Conservation (phyloP, 2,329 filamentous ascomycete genomes). For the Keithomyces neogunnii region DNA sequence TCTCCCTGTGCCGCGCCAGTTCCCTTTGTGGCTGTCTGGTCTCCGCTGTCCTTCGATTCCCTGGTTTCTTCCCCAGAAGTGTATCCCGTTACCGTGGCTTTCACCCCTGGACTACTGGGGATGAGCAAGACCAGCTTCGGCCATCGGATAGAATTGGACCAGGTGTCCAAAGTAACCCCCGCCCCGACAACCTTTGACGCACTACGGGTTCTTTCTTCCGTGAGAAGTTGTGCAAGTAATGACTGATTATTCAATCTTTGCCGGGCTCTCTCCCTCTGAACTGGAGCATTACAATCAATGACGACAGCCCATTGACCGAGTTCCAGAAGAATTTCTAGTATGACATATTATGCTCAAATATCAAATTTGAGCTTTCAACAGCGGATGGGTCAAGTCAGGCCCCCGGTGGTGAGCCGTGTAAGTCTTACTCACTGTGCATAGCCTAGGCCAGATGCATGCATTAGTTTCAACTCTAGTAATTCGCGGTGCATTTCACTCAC, state of each 20-base stretch:
- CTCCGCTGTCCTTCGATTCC: neutral
- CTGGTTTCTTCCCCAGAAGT: constrained; percentile 1
- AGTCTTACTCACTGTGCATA: no score
- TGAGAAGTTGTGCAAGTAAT: neutral
- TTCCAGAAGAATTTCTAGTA: no score
- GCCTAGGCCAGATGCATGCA: no score
- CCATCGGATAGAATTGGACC: neutral
- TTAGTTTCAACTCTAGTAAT: no score
- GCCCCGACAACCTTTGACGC: neutral
- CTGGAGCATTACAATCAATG: no score
- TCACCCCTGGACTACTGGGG: neutral
- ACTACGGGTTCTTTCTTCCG: neutral
- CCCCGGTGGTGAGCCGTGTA: no score
- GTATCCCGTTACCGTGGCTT: neutral
- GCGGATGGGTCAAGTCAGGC: no score
- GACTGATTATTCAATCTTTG: no score
- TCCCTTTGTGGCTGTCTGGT: constrained; percentile 1
- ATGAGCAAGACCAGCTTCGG: neutral
- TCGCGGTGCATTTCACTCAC: no score
- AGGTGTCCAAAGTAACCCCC: neutral
- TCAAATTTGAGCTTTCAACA: no score
- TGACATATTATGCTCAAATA: no score
- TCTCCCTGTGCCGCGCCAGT: constrained; percentile 4
- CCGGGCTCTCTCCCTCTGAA: no score
- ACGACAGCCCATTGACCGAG: neutral